Evolutionary conservation across 2,329 filamentous ascomycete genomes (phyloP).

Genomic region (Aciculosporium take): DNA sequence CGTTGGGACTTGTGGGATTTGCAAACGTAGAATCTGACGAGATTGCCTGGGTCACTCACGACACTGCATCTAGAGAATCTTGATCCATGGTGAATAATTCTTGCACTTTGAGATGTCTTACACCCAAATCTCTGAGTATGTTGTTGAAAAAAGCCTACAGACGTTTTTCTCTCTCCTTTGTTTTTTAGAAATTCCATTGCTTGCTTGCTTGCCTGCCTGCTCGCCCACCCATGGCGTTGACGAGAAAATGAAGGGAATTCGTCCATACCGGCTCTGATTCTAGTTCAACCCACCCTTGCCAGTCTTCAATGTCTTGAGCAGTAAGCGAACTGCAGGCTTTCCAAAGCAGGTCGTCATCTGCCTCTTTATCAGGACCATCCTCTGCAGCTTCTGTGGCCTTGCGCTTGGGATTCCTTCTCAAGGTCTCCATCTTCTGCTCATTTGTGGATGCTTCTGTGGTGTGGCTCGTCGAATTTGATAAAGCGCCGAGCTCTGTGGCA

Average conservation of each 20-base stretch:
- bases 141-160: constrained; percentile 67
- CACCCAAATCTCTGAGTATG: constrained; percentile 67
- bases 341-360: constrained; percentile 24
- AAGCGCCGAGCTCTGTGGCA: too few species aligned
- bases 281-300: constrained; percentile 67
- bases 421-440: constrained; percentile 1
- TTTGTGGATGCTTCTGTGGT: too few species aligned
- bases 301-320: constrained; percentile 40
- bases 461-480: too few species aligned
- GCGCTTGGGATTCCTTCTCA: constrained; percentile 28
- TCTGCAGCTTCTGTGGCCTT: constrained; percentile 21
- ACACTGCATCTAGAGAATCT: constrained; percentile 45
- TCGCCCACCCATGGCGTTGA: background rate
- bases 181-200: background rate
- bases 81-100: constrained; percentile 65
- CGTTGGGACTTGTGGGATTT: background rate
- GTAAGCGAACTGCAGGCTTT: constrained; percentile 33
- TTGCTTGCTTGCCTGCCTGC: background rate
- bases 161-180: too few species aligned
- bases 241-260: too few species aligned
- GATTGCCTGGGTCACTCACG: constrained; percentile 30
- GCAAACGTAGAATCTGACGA: background rate
- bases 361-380: constrained; percentile 13
- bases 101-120: constrained; percentile 56
- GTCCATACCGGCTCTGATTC: constrained; percentile 73